Evolutionary conservation across 2,329 filamentous ascomycete species (phyloP).

Genomic region (Chaetomiaceae sp.): DNA sequence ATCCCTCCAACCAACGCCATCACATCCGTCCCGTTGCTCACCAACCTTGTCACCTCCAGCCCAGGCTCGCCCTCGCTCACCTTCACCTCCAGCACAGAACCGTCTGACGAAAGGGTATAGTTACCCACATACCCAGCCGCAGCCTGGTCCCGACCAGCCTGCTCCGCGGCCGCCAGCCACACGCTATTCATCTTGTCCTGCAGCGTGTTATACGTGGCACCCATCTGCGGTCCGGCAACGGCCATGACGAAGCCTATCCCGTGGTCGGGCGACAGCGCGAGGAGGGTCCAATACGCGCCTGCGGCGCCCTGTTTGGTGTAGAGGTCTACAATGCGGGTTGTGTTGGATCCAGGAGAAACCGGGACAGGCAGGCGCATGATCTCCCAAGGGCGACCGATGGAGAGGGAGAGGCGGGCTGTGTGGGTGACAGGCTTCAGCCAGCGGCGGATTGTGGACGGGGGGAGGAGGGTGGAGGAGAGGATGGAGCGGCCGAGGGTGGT

Average conservation of each 20-base stretch:
- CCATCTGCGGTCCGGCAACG: slow-evolving; percentile 14
- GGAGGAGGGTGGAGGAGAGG: slow-evolving; percentile 33
- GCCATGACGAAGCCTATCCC: slow-evolving; percentile 25
- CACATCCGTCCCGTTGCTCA: slow-evolving; percentile 18
- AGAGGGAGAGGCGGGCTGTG: slow-evolving; percentile 33
- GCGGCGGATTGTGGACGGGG: slow-evolving; percentile 33
- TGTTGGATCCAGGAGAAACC: slow-evolving; percentile 1
- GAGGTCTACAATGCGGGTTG: slow-evolving; percentile 27
- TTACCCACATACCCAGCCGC: slow-evolving; percentile 9
- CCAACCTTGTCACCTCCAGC: slow-evolving; percentile 4
- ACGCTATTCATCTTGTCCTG: slow-evolving; percentile 5
- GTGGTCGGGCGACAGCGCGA: slow-evolving; percentile 24
- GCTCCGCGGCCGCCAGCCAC: slow-evolving; percentile 18
- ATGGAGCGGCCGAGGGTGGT: slow-evolving; percentile 23
- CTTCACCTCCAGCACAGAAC: neutral
- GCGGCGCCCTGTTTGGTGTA: slow-evolving; percentile 23
- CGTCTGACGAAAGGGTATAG: slow-evolving; percentile 5
- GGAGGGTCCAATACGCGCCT: slow-evolving; percentile 20
- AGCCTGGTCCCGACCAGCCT: slow-evolving; percentile 15
- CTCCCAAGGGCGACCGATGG: slow-evolving; percentile 42
- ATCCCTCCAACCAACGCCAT: neutral
- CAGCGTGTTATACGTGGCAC: neutral
- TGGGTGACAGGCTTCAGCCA: slow-evolving; percentile 38
- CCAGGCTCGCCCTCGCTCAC: slow-evolving; percentile 6
- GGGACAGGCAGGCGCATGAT: slow-evolving; percentile 31